Evolutionary conservation across 148 eudicot species (phyloP), one percentile per base, ranked within the genome.

Genomic region (Amaranthus palmeri): DNA sequence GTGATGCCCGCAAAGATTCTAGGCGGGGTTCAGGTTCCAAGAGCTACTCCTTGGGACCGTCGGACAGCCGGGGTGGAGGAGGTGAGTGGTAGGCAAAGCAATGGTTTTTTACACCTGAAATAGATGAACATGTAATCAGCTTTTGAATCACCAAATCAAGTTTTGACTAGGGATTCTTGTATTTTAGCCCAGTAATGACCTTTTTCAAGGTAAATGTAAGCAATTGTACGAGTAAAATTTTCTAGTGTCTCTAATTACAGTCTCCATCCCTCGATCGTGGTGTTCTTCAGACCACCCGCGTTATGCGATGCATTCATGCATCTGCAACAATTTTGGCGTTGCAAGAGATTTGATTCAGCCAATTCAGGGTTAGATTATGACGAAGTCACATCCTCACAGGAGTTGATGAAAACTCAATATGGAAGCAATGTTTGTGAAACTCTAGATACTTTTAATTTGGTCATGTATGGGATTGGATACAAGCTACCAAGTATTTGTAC

Each of bases 1-100:
- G 67, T 15, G 76, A 64, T 73, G 68, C 18, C 0, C 71, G 69
- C n/a, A 47, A 61, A 9, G 69, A 74, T 57, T 67, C 65, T 40
- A 82, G 84, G 8, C 62, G 83, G 77, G 84, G 78, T 69, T 72
- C 77, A 9, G 77, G 70, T 8, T 63, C 70, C 10, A 74, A 74
- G 76, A 49, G 70, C 57, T 61, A 72, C 57, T 18, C 67, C 6
- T 71, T 72, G 64, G 82, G 84, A 12, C 76, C 80, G 84, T 69
- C 75, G 17, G 76, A 55, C 52, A 46, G 74, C 2, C 76, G 76
- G 10, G 77, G 71, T 71, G n/a, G 69, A 3, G 82, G 75, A 7
- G 55, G 81, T n/a, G 69, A 75, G 43, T 73, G 77, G 77, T 74
- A 67, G 62, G 51, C 12, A 47, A 3, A 25, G 10, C 10, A 5